A percentile compares a stretch with the other conserved stretches of the same genome.
Evolutionary conservation across 2,329 filamentous ascomycete genomes (phyloP).

Genomic region (Fusarium albosuccineum): DNA sequence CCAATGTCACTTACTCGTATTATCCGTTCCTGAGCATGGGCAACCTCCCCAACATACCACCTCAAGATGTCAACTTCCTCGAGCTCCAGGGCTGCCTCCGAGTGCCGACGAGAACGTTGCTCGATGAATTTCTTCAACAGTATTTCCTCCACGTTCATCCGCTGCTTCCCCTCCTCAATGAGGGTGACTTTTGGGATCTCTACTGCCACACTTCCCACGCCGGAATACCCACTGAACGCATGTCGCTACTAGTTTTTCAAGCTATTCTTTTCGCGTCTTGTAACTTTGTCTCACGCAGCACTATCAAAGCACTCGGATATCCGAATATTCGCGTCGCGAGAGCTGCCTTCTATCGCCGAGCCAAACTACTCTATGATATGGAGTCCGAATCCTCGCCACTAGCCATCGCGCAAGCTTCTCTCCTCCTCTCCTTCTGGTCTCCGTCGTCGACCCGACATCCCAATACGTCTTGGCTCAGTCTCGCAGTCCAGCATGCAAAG

Average conservation of each 20-base stretch:
- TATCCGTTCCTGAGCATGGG: conserved; percentile 32
- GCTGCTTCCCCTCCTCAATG: conserved; percentile 30
- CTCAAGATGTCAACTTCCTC: conserved; percentile 32
- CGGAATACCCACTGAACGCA: conserved; percentile 41
- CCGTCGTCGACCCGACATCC: conserved; percentile 52
- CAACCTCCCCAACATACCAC: conserved; percentile 27
- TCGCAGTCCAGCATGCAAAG: conserved; percentile 64
- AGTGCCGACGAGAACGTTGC: conserved; percentile 21
- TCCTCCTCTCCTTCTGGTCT: conserved; percentile 60
- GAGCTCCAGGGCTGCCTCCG: conserved; percentile 33
- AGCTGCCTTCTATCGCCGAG: conserved; percentile 57
- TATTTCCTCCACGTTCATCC: conserved; percentile 37
- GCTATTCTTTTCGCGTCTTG: conserved; percentile 61
- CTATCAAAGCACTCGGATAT: conserved; percentile 58
- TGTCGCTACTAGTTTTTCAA: conserved; percentile 61
- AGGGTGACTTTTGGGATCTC: conserved; percentile 40
- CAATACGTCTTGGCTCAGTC: conserved; percentile 63
- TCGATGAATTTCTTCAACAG: conserved; percentile 34
- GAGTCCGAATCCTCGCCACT: conserved; percentile 59
- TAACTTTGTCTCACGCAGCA: conserved; percentile 56
- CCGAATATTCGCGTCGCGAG: conserved; percentile 58
- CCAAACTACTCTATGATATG: conserved; percentile 59
- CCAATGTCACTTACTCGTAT: conserved; percentile 31
- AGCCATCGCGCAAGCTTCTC: conserved; percentile 56
- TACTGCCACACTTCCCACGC: conserved; percentile 28